Evolutionary conservation across 2,329 filamentous ascomycete genomes (phyloP).

Genomic region (Aureobasidium zeae): DNA sequence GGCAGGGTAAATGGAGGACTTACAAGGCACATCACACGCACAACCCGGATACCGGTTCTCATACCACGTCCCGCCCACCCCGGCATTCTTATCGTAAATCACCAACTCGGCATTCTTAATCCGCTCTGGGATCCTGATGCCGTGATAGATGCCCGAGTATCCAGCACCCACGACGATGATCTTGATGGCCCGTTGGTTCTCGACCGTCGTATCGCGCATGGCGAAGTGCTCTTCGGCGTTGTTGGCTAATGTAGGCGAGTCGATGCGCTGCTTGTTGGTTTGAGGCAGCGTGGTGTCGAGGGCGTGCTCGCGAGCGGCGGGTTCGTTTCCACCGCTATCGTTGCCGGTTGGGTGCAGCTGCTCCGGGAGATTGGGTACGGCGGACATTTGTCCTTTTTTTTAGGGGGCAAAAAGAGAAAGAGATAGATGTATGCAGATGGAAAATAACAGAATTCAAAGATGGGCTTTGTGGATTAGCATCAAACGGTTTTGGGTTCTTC

Average conservation of each 20-base stretch:
- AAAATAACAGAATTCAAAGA: no score
- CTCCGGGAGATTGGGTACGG: slow-evolving; percentile 6
- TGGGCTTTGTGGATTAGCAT: no score
- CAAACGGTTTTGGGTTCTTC: no score
- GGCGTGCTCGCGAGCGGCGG: background rate
- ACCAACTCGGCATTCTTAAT: slow-evolving; percentile 32
- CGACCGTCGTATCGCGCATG: slow-evolving; percentile 33
- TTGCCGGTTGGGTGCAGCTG: background rate
- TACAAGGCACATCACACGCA: slow-evolving; percentile 27
- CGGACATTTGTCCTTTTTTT: no score
- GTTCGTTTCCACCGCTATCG: no score
- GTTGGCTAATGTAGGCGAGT: slow-evolving; percentile 3
- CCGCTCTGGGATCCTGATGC: slow-evolving; percentile 36
- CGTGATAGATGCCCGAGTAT: slow-evolving; percentile 37
- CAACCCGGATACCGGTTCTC: slow-evolving; percentile 37
- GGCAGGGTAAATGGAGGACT: background rate
- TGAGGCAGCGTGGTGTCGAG: background rate
- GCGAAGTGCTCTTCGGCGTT: slow-evolving; percentile 19
- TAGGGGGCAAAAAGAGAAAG: background rate
- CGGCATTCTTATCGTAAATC: slow-evolving; percentile 38
- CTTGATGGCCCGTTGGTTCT: slow-evolving; percentile 35
- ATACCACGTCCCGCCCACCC: slow-evolving; percentile 33
- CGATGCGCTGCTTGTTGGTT: background rate
- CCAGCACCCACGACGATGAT: slow-evolving; percentile 39
- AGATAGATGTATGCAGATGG: background rate